Evolutionary conservation across 1,284 basidiomycete genomes (phyloP).

Genomic region (Sanghuangporus weigelae): DNA sequence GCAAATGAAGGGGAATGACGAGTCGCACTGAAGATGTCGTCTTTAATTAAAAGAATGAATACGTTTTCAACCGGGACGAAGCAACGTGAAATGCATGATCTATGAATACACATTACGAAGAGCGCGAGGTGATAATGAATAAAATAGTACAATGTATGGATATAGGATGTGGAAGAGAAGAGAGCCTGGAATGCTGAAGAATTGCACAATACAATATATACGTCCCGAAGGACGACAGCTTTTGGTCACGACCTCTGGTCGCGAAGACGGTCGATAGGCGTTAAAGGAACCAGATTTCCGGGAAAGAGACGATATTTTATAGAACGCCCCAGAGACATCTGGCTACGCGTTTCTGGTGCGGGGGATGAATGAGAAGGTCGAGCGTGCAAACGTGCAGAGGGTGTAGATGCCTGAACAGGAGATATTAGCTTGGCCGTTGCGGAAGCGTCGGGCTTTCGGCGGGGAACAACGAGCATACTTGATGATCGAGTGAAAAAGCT

Average conservation of each 20-base stretch:
- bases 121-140: background rate
- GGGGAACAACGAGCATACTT: background rate
- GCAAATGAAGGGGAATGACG: background rate
- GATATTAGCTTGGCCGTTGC: background rate
- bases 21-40: background rate
- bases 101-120: constrained; percentile 6
- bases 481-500: constrained; percentile 2
- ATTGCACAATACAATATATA: background rate
- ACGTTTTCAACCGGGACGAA: background rate
- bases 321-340: background rate
- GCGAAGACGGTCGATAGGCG: background rate
- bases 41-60: background rate
- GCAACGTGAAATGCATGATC: background rate
- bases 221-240: background rate
- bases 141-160: background rate
- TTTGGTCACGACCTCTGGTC: constrained; percentile 4
- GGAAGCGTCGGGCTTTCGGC: background rate
- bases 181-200: background rate
- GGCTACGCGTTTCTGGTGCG: background rate
- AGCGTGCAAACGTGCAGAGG: background rate
- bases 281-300: constrained; percentile 10
- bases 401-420: background rate
- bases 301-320: constrained; percentile 15
- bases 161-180: background rate
- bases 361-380: background rate